Conservation (phyloP, 345 rosid genomes). For the Dipteronia sinensis region DNA sequence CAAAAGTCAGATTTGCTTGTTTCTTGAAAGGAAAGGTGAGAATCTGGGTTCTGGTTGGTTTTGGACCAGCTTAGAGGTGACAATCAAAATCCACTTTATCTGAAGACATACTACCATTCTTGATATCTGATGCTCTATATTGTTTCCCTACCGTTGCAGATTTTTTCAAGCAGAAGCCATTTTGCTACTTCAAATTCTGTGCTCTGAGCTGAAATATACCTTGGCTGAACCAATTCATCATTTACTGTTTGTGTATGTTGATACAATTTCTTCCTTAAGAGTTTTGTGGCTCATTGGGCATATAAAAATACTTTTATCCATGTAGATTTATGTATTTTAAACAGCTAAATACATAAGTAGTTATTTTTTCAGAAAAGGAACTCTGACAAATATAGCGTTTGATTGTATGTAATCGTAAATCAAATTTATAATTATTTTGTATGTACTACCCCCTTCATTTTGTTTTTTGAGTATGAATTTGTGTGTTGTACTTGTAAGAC, state of each 20-base stretch:
- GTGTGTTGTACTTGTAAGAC: neutral
- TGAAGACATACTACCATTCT: slow-evolving; percentile 22
- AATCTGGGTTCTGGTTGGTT: slow-evolving; percentile 23
- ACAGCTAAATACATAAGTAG: neutral
- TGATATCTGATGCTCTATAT: slow-evolving; percentile 40
- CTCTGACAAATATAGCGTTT: neutral
- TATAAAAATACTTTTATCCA: neutral
- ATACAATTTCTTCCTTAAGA: slow-evolving; percentile 20
- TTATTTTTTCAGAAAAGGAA: neutral
- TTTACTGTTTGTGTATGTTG: slow-evolving; percentile 40
- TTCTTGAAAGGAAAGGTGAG: slow-evolving; percentile 36
- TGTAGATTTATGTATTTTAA: slow-evolving; percentile 7
- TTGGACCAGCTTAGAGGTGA: slow-evolving; percentile 27
- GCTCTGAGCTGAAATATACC: slow-evolving; percentile 47
- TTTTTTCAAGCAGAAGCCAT: slow-evolving; percentile 45
- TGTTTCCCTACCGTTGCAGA: slow-evolving; percentile 50
- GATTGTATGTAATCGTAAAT: neutral
- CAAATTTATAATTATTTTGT: neutral
- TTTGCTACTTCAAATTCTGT: slow-evolving; percentile 49
- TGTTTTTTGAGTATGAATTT: neutral
- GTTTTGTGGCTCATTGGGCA: slow-evolving; percentile 15
- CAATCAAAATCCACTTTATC: slow-evolving; percentile 22
- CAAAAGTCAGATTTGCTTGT: slow-evolving; percentile 14
- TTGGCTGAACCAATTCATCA: slow-evolving; percentile 44
- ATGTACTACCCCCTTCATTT: neutral